Base-by-base conservation (phyloP, 2,329 filamentous ascomycete species). In the Colletotrichum ledebouriae region DNA sequence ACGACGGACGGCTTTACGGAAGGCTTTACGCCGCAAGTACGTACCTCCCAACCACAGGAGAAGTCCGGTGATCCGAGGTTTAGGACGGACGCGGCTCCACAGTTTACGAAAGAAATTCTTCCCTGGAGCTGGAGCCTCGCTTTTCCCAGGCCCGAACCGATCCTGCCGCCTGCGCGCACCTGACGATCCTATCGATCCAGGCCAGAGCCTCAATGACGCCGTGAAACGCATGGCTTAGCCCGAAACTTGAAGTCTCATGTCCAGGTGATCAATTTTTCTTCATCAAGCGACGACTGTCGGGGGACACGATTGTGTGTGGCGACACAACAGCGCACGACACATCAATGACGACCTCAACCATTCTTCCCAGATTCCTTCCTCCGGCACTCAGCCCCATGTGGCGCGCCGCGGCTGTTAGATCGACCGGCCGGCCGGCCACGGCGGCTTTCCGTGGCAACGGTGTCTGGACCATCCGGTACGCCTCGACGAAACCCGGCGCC, bases 281-380 rank as follows among this genome's bases (percentile, higher is more conserved):
- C 34, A 17, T 67, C 56, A 50, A 39, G 53, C 46, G 44, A 59
- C 52, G 49, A 52, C 49, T 56, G 4, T 17, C 60, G 52, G 59
- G 53, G 6, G 17, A 22, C 20, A 53, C 17, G n/a, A 34, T 17
- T 37, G 29, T 39, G 34, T 33, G 59, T 61, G 47, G 37, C 56
- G 37, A 29, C 44, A 12, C 22, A 9, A 25, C 49, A 53, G 25
- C 34, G 20, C 55, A 53, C 52, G 53, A 29, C 59, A 59, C 65
- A 67, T 70, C 66, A 70, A 82, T 87, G 83, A 77, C 84, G 58
- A 73, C 78, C 50, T 83, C 83, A n/a, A 79, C 82, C 25, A 77
- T 83, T 70, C 91, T 92, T 70, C 90, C 90, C 34, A 85, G 86
- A 53, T 92, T 92, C 76, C 85, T 92, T n/a, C 85, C 92, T 46